Conservation (phyloP, 192 early-diverging fungal species). For the Gaertneriomyces sp. region DNA sequence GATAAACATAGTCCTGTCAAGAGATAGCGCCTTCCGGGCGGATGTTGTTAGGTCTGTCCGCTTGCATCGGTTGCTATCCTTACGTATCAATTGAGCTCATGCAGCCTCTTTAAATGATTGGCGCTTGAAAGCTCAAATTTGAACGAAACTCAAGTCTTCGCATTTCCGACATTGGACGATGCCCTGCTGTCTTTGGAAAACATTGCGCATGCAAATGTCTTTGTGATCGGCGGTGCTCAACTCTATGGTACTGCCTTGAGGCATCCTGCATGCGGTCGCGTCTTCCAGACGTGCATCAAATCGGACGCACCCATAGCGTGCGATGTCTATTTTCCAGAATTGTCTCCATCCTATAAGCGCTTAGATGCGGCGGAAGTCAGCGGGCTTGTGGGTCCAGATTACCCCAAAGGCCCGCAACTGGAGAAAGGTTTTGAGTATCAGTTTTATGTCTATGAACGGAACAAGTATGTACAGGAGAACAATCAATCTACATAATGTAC, state of each 20-base stretch:
- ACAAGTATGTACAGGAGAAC: slow-evolving; percentile 13
- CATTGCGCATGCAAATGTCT: slow-evolving; percentile 49
- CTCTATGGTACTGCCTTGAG: slow-evolving; percentile 70
- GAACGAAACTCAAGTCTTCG: slow-evolving; percentile 5
- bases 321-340: slow-evolving; percentile 74
- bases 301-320: slow-evolving; percentile 54
- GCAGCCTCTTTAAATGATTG: neutral
- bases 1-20: slow-evolving; percentile 82
- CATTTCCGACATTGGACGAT: slow-evolving; percentile 47
- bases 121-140: slow-evolving; percentile 1
- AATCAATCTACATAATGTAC: slow-evolving; percentile 10
- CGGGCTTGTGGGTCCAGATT: slow-evolving; percentile 35
- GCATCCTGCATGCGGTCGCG: slow-evolving; percentile 49
- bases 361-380: slow-evolving; percentile 42
- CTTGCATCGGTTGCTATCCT: neutral
- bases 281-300: slow-evolving; percentile 71
- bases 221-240: slow-evolving; percentile 76
- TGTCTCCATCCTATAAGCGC: slow-evolving; percentile 29
- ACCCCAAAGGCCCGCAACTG: slow-evolving; percentile 42
- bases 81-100: neutral
- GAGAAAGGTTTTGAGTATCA: slow-evolving; percentile 60
- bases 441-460: slow-evolving; percentile 37
- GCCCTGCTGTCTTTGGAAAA: slow-evolving; percentile 53
- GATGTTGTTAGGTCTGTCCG: slow-evolving; percentile 10
- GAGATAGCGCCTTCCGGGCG: slow-evolving; percentile 38